A percentile compares a stretch with the other conserved stretches of the same genome.
Evolutionary conservation across 2,329 filamentous ascomycete species (phyloP).

Genomic region (Cladobotryum protrusum): DNA sequence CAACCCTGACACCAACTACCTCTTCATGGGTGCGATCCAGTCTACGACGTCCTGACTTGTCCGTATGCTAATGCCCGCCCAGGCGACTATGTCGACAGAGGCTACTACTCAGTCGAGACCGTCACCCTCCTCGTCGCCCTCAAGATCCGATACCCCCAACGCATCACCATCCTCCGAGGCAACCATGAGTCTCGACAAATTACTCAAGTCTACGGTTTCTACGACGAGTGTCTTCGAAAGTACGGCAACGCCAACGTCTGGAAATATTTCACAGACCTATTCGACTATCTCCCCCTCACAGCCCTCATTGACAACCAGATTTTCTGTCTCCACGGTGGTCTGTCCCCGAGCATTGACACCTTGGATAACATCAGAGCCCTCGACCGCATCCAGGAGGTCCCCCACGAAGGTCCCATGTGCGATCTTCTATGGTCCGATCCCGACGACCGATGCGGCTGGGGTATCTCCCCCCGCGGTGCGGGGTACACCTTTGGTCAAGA

Average conservation of each 20-base stretch:
- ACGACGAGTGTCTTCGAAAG: slow-evolving; percentile 97
- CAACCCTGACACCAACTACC: slow-evolving; percentile 97
- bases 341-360: slow-evolving; percentile 93
- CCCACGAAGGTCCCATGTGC: slow-evolving; percentile 97
- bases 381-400: slow-evolving; percentile 96
- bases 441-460: slow-evolving; percentile 94
- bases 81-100: slow-evolving; percentile 98
- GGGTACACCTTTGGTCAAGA: slow-evolving; percentile 96
- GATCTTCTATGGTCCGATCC: slow-evolving; percentile 97
- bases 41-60: too few relatives aligned
- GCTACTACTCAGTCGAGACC: slow-evolving; percentile 98
- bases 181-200: slow-evolving; percentile 99
- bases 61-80: neutral
- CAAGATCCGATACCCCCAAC: slow-evolving; percentile 95
- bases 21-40: slow-evolving; percentile 80
- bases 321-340: slow-evolving; percentile 94
- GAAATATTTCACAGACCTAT: slow-evolving; percentile 98
- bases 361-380: slow-evolving; percentile 92
- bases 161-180: slow-evolving; percentile 96
- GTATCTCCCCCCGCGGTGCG: slow-evolving; percentile 88
- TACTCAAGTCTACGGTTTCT: slow-evolving; percentile 98
- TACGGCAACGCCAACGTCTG: slow-evolving; percentile 99
- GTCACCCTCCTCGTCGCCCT: slow-evolving; percentile 92
- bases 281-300: slow-evolving; percentile 95
- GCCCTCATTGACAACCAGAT: slow-evolving; percentile 99